These are phyloP conservation scores for Candida tallmaniae DNA, from an alignment of 805 yeast genomes.

Conservation along the genomic window DNA sequence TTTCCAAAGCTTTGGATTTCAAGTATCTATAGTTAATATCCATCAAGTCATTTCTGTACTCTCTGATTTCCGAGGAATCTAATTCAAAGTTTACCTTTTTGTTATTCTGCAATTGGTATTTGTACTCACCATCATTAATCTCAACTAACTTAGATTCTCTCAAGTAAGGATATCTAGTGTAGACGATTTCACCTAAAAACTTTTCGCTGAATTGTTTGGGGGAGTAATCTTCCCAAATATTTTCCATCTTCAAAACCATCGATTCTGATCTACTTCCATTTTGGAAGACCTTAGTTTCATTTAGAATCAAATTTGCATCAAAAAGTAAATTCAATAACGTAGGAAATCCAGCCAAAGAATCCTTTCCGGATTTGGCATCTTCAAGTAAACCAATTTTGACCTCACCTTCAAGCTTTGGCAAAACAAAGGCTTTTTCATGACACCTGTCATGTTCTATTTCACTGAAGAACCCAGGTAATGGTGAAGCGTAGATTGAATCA, in stretches of 20 bases:
- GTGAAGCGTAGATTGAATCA: constrained; percentile 62
- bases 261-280: constrained; percentile 82
- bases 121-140: constrained; percentile 51
- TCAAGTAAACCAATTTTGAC: constrained; percentile 54
- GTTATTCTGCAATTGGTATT: constrained; percentile 35
- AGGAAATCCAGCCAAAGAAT: constrained; percentile 87
- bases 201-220: constrained; percentile 63
- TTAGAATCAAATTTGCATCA: constrained; percentile 46
- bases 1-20: constrained; percentile 56
- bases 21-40: constrained; percentile 41
- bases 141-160: constrained; percentile 70
- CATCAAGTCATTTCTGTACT: constrained; percentile 39
- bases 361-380: constrained; percentile 66
- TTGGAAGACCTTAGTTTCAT: constrained; percentile 74
- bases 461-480: constrained; percentile 69
- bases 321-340: constrained; percentile 69
- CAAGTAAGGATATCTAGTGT: constrained; percentile 87
- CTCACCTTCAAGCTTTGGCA: constrained; percentile 45
- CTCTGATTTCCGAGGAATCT: constrained; percentile 25
- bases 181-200: constrained; percentile 58
- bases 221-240: constrained; percentile 51
- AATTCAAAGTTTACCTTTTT: constrained; percentile 4
- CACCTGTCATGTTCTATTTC: constrained; percentile 81
- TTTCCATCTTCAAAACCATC: constrained; percentile 59
- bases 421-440: constrained; percentile 51